These are phyloP conservation scores for Leccinum olivaceopallidum DNA, from an alignment of 768 basidiomycete species.

Conservation along the genomic window DNA sequence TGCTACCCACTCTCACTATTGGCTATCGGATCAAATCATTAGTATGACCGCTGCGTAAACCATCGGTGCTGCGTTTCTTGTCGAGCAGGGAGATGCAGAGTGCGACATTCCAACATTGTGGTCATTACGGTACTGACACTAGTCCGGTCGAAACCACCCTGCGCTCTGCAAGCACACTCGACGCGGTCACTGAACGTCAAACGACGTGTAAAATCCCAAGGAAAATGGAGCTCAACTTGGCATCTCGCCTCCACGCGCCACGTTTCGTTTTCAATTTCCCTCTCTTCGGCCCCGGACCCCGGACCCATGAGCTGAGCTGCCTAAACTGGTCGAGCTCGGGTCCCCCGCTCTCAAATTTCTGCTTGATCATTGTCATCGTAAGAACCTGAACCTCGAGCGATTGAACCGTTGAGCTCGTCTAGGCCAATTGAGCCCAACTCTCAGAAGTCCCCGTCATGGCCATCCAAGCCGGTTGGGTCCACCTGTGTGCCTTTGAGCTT, in stretches of 20 bases:
- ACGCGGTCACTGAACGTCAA: background rate
- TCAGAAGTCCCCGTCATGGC: background rate
- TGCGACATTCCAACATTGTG: background rate
- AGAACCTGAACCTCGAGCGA: background rate
- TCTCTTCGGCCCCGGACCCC: background rate
- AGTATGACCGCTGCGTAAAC: background rate
- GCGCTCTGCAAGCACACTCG: background rate
- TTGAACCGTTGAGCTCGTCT: background rate
- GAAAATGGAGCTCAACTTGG: background rate
- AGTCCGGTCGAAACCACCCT: background rate
- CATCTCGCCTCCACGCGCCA: background rate
- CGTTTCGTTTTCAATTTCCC: background rate
- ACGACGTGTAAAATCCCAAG: background rate
- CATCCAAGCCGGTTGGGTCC: background rate
- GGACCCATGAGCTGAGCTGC: background rate
- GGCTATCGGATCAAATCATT: background rate
- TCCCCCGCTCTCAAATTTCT: background rate
- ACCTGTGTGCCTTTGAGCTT: slow-evolving; percentile 13
- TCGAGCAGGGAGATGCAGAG: too few species aligned
- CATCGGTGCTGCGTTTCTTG: background rate
- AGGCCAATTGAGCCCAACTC: background rate
- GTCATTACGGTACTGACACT: background rate
- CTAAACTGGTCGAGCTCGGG: background rate
- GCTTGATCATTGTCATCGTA: background rate
- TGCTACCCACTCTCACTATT: background rate